phyloP scores from a whole-genome alignment of 2,329 filamentous ascomycete species.

The Fusarium temperatum region DNA sequence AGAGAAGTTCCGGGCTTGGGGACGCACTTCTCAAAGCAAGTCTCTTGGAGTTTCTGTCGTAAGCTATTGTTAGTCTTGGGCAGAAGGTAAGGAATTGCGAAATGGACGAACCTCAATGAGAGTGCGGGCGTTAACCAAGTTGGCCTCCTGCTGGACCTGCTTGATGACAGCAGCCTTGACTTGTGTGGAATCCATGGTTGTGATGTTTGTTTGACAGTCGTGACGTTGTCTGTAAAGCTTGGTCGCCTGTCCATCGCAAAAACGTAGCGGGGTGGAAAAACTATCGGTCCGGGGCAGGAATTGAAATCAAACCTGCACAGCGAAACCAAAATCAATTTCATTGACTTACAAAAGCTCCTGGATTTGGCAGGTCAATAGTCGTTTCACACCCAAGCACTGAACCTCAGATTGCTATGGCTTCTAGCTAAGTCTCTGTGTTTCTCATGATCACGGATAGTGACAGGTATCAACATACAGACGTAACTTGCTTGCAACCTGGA shows the following conservation, averaged over 20 bases:
- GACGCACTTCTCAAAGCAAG: conserved; percentile 83
- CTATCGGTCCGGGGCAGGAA: conserved; percentile 9
- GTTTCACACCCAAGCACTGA: background rate
- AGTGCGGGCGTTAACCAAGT: conserved; percentile 72
- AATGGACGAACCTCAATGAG: conserved; percentile 70
- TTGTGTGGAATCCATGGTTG: conserved; percentile 65
- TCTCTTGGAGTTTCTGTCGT: conserved; percentile 77
- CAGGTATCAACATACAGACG: background rate
- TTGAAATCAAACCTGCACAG: too few species aligned
- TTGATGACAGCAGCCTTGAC: conserved; percentile 71
- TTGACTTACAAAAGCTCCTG: background rate
- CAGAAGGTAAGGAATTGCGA: conserved; percentile 3
- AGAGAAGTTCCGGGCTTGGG: conserved; percentile 74
- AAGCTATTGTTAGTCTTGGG: conserved; percentile 2
- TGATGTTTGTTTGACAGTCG: conserved; percentile 30
- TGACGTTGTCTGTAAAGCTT: conserved; percentile 28
- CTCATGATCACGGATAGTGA: background rate
- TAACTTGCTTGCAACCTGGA: background rate
- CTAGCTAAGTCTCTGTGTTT: background rate
- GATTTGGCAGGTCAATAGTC: background rate
- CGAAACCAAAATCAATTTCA: too few species aligned
- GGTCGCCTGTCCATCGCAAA: conserved; percentile 18
- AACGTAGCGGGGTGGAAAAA: conserved; percentile 21
- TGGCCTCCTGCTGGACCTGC: conserved; percentile 71
- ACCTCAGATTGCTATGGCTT: background rate